Percentiles rank a stretch among this genome's conserved stretches.
Conservation (phyloP, 2,329 filamentous ascomycete genomes). For the Akanthomyces lecanii region DNA sequence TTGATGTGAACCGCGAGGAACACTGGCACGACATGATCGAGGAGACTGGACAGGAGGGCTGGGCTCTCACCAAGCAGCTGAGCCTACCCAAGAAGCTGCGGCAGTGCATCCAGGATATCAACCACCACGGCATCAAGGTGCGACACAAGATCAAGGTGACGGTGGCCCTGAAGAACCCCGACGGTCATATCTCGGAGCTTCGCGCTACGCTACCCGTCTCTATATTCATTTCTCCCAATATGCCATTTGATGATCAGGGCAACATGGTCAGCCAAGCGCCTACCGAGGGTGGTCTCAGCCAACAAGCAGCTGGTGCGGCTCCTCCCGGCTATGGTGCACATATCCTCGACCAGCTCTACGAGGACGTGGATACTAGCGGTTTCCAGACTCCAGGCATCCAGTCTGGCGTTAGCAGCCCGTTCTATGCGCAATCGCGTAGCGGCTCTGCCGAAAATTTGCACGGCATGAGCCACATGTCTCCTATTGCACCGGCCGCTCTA, state of each 20-base stretch:
- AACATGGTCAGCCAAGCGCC: conserved; percentile 64
- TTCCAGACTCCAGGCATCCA: conserved; percentile 66
- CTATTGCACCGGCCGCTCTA: conserved; percentile 47
- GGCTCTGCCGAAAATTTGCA: conserved; percentile 78
- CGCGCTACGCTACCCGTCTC: conserved; percentile 86
- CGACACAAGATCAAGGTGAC: conserved; percentile 90
- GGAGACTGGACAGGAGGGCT: conserved; percentile 63
- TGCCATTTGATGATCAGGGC: conserved; percentile 83
- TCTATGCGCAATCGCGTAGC: conserved; percentile 65
- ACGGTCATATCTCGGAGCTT: conserved; percentile 91
- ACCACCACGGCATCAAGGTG: conserved; percentile 84
- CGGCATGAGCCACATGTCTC: conserved; percentile 36
- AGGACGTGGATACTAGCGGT: conserved; percentile 76
- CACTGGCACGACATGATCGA: conserved; percentile 68
- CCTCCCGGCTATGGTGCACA: conserved; percentile 94
- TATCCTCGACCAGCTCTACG: conserved; percentile 83
- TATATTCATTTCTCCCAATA: conserved; percentile 92
- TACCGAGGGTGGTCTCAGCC: conserved; percentile 42
- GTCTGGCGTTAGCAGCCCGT: conserved; percentile 77
- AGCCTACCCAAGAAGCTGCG: conserved; percentile 77
- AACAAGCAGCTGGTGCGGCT: conserved; percentile 61
- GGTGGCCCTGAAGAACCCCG: conserved; percentile 87
- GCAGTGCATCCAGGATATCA: conserved; percentile 83
- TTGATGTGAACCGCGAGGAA: conserved; percentile 51
- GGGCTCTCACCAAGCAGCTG: conserved; percentile 55